Evolutionary conservation across 495 filamentous ascomycete genomes (phyloP), one percentile per base, ranked within the genome.

Genomic region (Chaetomium cochliodes): DNA sequence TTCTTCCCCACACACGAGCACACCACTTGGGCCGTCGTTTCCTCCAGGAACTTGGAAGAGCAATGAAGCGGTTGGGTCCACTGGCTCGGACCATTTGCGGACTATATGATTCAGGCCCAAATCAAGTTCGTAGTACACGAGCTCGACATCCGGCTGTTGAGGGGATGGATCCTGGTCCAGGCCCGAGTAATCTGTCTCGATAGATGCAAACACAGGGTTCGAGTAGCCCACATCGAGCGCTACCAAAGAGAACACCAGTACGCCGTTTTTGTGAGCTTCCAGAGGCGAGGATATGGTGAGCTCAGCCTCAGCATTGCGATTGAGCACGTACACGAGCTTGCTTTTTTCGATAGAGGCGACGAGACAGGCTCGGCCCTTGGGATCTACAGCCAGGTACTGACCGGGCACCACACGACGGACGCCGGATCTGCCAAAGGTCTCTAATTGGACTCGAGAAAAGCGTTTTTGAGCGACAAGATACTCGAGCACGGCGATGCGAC

Each of bases 111-210:
- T 98, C 54, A 98, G 79, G 37, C 44, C 49, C 52, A 98, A 83
- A 73, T 98, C 94, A 16, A 98, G 86, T 76, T 97, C 93, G 67
- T 98, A 98, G 73, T 97, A 98, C 0, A 97, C 93, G 23, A 98
- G 77, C 64, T 87, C 85, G 67, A 96, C 97, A 74, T 97, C 92
- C 42, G 90, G 80, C 61, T 93, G 49, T 90, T 80, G 67, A 85
- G 88, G 26, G 92, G 91, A 90, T 0, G 92, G 84, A 74, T 98
- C 94, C 75, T 92, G 89, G 68, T 98, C 94, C 8, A 87, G 86
- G 71, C 96, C 92, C 1, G 88, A 85, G 72, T 96, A 98, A 70
- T 98, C 93, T 9, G 96, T 85, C 74, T 98, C 94, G 6, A 98
- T 83, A 4, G 91, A 90, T 55, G 94, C 96, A 70, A 98, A 98